Evolutionary conservation across 805 yeast species (phyloP).

Genomic region (Saccharomycopsis oosterbeekiorum): DNA sequence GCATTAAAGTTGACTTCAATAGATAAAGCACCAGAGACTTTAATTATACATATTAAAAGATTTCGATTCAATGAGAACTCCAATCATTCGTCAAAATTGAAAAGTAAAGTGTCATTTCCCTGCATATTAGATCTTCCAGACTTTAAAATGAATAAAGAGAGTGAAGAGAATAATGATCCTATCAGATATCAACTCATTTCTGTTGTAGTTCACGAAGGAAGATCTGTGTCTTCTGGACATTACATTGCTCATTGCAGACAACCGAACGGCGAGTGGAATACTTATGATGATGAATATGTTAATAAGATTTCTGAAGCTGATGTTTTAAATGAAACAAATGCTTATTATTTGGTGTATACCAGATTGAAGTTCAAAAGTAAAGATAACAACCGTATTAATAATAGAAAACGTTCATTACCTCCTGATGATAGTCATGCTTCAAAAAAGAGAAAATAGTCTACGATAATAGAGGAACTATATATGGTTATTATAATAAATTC

Average conservation of each 20-base stretch:
- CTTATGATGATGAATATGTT: constrained; percentile 88
- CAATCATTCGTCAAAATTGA: constrained; percentile 69
- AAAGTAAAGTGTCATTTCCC: constrained; percentile 77
- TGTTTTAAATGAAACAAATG: constrained; percentile 76
- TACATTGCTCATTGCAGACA: constrained; percentile 85
- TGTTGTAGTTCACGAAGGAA: constrained; percentile 90
- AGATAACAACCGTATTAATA: background rate
- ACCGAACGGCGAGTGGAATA: constrained; percentile 88
- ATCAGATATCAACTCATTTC: constrained; percentile 62
- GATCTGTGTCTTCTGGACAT: constrained; percentile 88
- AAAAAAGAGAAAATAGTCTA: background rate
- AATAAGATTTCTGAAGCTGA: constrained; percentile 61
- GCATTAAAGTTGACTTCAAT: constrained; percentile 73
- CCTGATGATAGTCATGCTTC: background rate
- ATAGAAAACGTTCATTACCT: background rate
- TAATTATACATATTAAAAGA: constrained; percentile 79
- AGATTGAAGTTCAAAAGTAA: constrained; percentile 50
- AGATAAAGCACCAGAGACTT: constrained; percentile 77
- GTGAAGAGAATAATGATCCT: constrained; percentile 25
- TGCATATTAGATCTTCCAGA: constrained; percentile 62
- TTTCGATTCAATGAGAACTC: constrained; percentile 75
- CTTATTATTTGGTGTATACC: constrained; percentile 82
- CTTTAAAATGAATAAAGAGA: constrained; percentile 26
- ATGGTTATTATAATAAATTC: background rate
- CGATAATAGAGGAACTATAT: background rate